phyloP scores from a whole-genome alignment of 306 rosid genomes.

The Mucuna pruriens region DNA sequence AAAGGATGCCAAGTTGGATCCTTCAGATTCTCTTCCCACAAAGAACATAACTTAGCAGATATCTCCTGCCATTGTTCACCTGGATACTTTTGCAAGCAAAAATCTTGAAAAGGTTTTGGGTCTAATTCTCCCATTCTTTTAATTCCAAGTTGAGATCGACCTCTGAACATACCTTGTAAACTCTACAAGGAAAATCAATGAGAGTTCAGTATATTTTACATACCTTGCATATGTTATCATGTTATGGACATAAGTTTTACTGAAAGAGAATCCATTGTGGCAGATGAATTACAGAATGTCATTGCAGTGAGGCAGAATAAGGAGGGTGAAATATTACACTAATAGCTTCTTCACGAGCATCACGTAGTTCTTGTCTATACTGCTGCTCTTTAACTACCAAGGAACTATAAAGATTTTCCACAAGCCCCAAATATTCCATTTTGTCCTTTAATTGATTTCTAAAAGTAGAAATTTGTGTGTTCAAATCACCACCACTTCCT shows the following conservation, averaged over 20 bases:
- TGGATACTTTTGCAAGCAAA: slow-evolving; percentile 33
- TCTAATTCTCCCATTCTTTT: slow-evolving; percentile 46
- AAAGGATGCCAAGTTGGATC: slow-evolving; percentile 46
- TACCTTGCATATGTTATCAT: neutral
- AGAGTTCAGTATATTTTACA: neutral
- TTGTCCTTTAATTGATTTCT: slow-evolving; percentile 38
- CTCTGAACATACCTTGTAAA: slow-evolving; percentile 15
- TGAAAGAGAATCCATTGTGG: neutral
- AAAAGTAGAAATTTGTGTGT: slow-evolving; percentile 20
- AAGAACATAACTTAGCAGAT: slow-evolving; percentile 41
- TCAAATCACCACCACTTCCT: slow-evolving; percentile 23
- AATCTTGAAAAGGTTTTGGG: slow-evolving; percentile 41
- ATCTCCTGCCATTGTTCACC: slow-evolving; percentile 30
- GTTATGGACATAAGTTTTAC: neutral
- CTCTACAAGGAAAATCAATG: slow-evolving; percentile 25
- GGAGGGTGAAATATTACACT: slow-evolving; percentile 24
- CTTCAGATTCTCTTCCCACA: slow-evolving; percentile 41
- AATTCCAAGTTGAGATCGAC: slow-evolving; percentile 41
- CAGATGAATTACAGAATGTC: neutral
- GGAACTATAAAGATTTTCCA: slow-evolving; percentile 23
- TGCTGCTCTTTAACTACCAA: slow-evolving; percentile 34
- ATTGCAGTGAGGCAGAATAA: neutral
- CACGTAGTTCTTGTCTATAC: slow-evolving; percentile 35
- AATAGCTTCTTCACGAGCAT: slow-evolving; percentile 44
- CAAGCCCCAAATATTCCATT: slow-evolving; percentile 30